Evolutionary conservation across 495 filamentous ascomycete species (phyloP).

Genomic region (Pseudomonodictys pantanalensis): DNA sequence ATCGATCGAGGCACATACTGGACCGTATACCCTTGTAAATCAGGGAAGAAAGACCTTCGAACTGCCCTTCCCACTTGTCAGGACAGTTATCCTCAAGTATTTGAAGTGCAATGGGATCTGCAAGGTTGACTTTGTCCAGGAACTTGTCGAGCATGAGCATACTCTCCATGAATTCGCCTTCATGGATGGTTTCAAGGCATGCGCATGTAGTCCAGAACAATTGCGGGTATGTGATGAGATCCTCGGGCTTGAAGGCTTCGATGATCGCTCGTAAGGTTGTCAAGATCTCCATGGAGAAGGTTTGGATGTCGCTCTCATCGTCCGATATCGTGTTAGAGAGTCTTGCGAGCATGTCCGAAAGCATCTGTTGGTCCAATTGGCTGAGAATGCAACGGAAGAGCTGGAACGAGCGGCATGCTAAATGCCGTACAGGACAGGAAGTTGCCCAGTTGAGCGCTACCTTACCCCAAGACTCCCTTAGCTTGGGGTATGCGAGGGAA

Average conservation of each 20-base stretch:
- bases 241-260: constrained; percentile 69
- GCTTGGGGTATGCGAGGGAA: constrained; percentile 75
- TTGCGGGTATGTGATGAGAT: constrained; percentile 83
- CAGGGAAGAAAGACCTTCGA: constrained; percentile 81
- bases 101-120: constrained; percentile 62
- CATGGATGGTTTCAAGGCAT: constrained; percentile 91
- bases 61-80: constrained; percentile 81
- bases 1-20: constrained; percentile 71
- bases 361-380: constrained; percentile 84
- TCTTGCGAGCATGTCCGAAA: constrained; percentile 90
- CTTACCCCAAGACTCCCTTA: constrained; percentile 86
- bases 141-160: constrained; percentile 88
- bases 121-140: constrained; percentile 77
- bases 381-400: constrained; percentile 92
- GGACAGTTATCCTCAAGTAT: constrained; percentile 75
- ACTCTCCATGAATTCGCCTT: constrained; percentile 88
- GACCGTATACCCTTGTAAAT: constrained; percentile 91
- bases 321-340: constrained; percentile 95
- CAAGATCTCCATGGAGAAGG: constrained; percentile 96
- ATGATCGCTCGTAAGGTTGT: constrained; percentile 91
- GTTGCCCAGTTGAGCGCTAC: constrained; percentile 92
- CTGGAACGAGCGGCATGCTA: constrained; percentile 96
- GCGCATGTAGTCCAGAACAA: constrained; percentile 97
- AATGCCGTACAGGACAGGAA: constrained; percentile 90
- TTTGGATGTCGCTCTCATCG: constrained; percentile 84